Percentiles rank a stretch among this genome's conserved stretches.
phyloP scores from a whole-genome alignment of 257 asterid species.

The Linderniella brevidens region DNA sequence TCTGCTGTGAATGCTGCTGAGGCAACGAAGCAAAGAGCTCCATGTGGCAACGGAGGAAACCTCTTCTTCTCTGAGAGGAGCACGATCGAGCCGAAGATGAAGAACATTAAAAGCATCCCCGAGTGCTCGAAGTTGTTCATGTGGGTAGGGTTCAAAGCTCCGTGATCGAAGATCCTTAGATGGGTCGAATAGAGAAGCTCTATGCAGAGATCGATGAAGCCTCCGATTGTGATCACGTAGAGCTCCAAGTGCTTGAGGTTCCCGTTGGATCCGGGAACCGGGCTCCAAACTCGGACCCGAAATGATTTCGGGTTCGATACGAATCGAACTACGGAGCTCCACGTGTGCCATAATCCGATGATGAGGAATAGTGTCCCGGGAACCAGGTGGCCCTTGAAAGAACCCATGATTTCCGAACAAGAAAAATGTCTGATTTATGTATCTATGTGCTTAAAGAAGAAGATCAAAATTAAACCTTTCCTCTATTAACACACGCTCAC shows the following conservation, averaged over 20 bases:
- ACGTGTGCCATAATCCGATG: constrained; percentile 84
- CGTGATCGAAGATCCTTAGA: constrained; percentile 64
- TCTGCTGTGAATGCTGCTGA: constrained; percentile 84
- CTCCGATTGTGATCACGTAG: constrained; percentile 64
- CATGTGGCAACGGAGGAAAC: constrained; percentile 72
- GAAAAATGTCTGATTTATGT: no score
- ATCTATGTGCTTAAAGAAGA: no score
- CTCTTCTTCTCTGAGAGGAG: constrained; percentile 62
- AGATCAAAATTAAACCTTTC: no score
- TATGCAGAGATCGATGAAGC: constrained; percentile 70
- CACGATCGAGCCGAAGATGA: constrained; percentile 51
- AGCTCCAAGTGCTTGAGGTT: constrained; percentile 77
- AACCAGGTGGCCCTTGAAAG: constrained; percentile 80
- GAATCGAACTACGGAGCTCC: constrained; percentile 64
- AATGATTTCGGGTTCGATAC: constrained; percentile 53
- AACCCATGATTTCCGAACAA: constrained; percentile 37
- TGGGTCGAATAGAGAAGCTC: constrained; percentile 84
- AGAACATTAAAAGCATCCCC: constrained; percentile 96
- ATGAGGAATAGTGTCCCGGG: constrained; percentile 82
- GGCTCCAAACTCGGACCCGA: constrained; percentile 77
- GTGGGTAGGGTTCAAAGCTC: constrained; percentile 70
- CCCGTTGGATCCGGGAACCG: constrained; percentile 66
- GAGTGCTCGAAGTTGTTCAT: constrained; percentile 96
- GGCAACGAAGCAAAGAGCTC: constrained; percentile 49
- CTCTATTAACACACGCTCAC: no score